Evolutionary conservation across 352 stramenopile species (phyloP).

Genomic region (Blastocystis hominis): DNA sequence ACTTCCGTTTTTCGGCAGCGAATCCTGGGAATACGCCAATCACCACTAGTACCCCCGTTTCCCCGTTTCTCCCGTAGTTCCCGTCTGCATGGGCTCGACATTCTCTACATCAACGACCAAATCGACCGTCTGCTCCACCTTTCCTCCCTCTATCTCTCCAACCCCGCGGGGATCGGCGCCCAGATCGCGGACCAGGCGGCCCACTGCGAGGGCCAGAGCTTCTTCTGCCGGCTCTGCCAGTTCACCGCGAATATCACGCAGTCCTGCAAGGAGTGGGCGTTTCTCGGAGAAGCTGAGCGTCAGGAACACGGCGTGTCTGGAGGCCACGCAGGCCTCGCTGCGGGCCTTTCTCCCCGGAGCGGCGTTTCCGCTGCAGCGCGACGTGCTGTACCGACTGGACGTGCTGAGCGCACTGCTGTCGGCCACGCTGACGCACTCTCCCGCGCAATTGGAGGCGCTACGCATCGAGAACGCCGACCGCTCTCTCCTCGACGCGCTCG

Average conservation of each 20-base stretch:
- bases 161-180: not conserved
- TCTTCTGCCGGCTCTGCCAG: conserved; percentile 18
- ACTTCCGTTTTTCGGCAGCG: conserved; percentile 17
- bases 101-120: conserved; percentile 19
- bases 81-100: not conserved
- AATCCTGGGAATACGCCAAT: conserved; percentile 40
- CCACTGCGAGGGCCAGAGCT: not conserved
- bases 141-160: not conserved
- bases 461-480: not conserved
- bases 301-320: not conserved
- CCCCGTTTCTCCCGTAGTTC: not conserved
- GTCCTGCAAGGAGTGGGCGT: not conserved
- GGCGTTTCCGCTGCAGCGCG: not conserved
- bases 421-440: not conserved
- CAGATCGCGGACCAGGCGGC: not conserved
- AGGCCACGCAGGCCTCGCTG: not conserved
- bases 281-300: not conserved
- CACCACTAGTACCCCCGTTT: not conserved
- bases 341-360: not conserved
- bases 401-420: not conserved
- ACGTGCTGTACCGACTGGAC: conserved; percentile 25
- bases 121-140: conserved; percentile 15
- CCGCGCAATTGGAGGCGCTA: not conserved
- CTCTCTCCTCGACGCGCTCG: not conserved
- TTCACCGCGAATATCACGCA: conserved; percentile 26